These are phyloP conservation scores for Helotiales sp. DNA, from an alignment of 2,329 filamentous ascomycete genomes.

Conservation along the genomic window DNA sequence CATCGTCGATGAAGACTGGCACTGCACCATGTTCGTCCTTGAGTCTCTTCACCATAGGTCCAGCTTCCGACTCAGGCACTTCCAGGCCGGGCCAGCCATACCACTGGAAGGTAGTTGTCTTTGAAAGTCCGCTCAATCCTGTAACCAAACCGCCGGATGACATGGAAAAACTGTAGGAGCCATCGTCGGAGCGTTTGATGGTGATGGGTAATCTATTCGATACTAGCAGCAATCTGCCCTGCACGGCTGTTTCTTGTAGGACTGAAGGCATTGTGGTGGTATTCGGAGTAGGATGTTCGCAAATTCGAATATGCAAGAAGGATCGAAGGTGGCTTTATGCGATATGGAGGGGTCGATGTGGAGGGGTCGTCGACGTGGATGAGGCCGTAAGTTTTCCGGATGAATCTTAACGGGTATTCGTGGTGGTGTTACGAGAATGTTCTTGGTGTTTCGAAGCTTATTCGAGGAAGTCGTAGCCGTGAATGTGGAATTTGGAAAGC, in stretches of 20 bases:
- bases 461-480: neutral
- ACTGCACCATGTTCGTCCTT: slow-evolving; percentile 88
- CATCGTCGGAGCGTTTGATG: slow-evolving; percentile 77
- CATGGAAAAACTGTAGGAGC: slow-evolving; percentile 92
- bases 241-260: slow-evolving; percentile 33
- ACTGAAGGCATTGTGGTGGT: slow-evolving; percentile 36
- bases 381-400: neutral
- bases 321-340: neutral
- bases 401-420: slow-evolving; percentile 17
- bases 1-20: slow-evolving; percentile 91
- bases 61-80: slow-evolving; percentile 82
- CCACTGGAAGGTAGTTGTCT: slow-evolving; percentile 95
- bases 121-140: slow-evolving; percentile 87
- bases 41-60: slow-evolving; percentile 74
- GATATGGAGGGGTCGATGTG: neutral
- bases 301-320: neutral
- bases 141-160: slow-evolving; percentile 96
- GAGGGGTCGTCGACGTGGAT: slow-evolving; percentile 4
- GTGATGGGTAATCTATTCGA: slow-evolving; percentile 97
- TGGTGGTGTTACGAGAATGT: slow-evolving; percentile 2
- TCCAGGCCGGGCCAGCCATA: slow-evolving; percentile 97
- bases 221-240: slow-evolving; percentile 72
- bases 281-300: neutral
- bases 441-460: neutral
- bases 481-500: slow-evolving; percentile 19